Base-by-base conservation (phyloP, 116 monocot genomes). In the Papilionanthe hybrid region DNA sequence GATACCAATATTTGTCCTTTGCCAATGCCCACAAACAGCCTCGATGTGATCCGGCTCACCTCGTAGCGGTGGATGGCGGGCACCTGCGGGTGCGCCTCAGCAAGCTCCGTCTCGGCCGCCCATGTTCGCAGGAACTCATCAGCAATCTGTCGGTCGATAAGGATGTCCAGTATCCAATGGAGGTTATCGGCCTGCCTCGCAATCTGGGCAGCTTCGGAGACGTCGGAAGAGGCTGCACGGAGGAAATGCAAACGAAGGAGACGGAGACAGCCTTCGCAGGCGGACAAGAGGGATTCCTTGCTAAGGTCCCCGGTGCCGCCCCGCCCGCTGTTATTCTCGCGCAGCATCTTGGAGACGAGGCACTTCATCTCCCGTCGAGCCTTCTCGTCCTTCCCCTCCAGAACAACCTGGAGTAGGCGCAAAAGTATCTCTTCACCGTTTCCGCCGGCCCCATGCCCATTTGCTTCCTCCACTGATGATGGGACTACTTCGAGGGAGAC, bases 361-460 rank as follows among this genome's bases (percentile, higher is more conserved):
- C 88, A 88, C 82, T 99, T 99, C 98, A 99, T 99, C 82, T 99
- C 98, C 18, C 98, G 73, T 83, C 98, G 73, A 0, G 98, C 98
- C 81, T 99, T 99, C 86, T 99, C 98, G 44, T 99, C 98, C 79
- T 93, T 94, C 11, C 98, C 98, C 78, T 94, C 98, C 3, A 99
- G 79, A 20, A 99, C 98, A 23, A 99, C 94, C 76, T 91, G 98
- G 1, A 99, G 89, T 37, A 99, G 89, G 18, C 93, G 85, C 57
- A 91, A 57, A 42, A 99, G 77, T 72, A 94, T 85, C 83, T 94
- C 93, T 81, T 99, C 91, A 7, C 90, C 82, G 6, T 50, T 32
- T 29, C 82, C 72, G n/a, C 75, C 27, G 27, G 75, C 10, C 1
- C 0, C 75, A 75, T 49, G 27, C 28, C 84, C 84, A 49, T 80